Conservation (phyloP, 495 filamentous ascomycete species). For the Pyrenula massariospora region DNA sequence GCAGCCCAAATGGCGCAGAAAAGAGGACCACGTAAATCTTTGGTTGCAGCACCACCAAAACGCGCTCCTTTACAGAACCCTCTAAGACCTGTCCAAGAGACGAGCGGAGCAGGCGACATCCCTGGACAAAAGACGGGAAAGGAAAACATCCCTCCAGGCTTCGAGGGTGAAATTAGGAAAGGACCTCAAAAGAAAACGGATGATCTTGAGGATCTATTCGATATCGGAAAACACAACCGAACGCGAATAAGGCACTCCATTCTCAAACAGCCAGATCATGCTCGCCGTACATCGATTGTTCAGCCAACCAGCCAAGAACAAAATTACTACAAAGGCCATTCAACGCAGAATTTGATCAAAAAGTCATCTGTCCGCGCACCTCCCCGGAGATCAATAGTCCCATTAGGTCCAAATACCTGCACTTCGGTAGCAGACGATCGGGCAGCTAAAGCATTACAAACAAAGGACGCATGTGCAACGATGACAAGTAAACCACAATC, state of each 20-base stretch:
- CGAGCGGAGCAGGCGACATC: constrained; percentile 17
- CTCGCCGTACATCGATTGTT: not conserved
- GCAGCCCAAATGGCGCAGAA: constrained; percentile 16
- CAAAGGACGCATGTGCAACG: not conserved
- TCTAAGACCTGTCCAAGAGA: constrained; percentile 19
- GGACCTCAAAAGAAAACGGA: not conserved
- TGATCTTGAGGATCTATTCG: not conserved
- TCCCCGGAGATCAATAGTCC: not conserved
- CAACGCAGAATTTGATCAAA: not conserved
- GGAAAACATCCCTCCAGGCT: constrained; percentile 31
- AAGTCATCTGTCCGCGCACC: not conserved
- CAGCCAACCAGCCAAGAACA: not conserved
- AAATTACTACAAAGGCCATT: not conserved
- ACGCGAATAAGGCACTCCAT: not conserved
- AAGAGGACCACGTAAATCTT: constrained; percentile 17
- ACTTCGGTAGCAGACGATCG: not conserved
- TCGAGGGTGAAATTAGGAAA: constrained; percentile 5
- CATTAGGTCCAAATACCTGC: not conserved
- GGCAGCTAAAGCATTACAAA: not conserved
- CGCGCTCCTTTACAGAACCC: constrained; percentile 26
- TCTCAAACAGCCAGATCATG: not conserved
- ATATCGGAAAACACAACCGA: not conserved
- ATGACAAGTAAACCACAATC: not conserved
- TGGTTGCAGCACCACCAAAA: constrained; percentile 13
- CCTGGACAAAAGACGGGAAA: constrained; percentile 33